Evolutionary conservation across 495 filamentous ascomycete genomes (phyloP), one percentile per base, ranked within the genome.

Genomic region (Penicillium parvum): DNA sequence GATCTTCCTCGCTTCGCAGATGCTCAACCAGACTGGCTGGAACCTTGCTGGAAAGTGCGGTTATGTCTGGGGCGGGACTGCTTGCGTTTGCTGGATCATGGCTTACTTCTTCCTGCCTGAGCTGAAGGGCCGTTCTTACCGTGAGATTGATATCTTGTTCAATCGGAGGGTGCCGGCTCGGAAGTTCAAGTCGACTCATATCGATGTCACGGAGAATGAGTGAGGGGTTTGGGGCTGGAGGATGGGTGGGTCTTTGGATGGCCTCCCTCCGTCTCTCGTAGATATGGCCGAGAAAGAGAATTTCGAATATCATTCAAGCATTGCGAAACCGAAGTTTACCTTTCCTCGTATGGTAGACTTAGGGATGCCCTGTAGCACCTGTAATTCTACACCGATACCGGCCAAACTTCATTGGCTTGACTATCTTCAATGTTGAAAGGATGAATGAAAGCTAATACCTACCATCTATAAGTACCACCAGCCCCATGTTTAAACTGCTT

Each of bases 181-280:
- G 22, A 46, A 65, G 40, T 64, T 61, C 48, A 74, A 69, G 58
- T 47, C 61, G 39, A 76, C 74, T 2, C 63, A 64, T 10, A 60
- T 78, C 50, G 72, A 74, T 47, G 56, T 74, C 29, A 42, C 66
- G n/a, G 74, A 75, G 16, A 70, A 79, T 43, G 73, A 77, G 64
- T 74, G 71, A 38, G 33, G 26, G n/a, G n/a, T n/a, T n/a, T n/a
- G n/a, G n/a, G n/a, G n/a, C n/a, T n/a, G n/a, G n/a, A n/a, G n/a
- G n/a, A n/a, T n/a, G n/a, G n/a, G n/a, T n/a, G n/a, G n/a, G n/a
- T n/a, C n/a, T n/a, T n/a, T n/a, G n/a, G n/a, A n/a, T n/a, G n/a
- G n/a, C n/a, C n/a, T n/a, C n/a, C n/a, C n/a, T n/a, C n/a, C n/a
- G n/a, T n/a, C n/a, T n/a, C n/a, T n/a, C n/a, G n/a, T n/a, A n/a